Base-by-base conservation (phyloP, 768 basidiomycete genomes). In the Russula griseocarnosa region DNA sequence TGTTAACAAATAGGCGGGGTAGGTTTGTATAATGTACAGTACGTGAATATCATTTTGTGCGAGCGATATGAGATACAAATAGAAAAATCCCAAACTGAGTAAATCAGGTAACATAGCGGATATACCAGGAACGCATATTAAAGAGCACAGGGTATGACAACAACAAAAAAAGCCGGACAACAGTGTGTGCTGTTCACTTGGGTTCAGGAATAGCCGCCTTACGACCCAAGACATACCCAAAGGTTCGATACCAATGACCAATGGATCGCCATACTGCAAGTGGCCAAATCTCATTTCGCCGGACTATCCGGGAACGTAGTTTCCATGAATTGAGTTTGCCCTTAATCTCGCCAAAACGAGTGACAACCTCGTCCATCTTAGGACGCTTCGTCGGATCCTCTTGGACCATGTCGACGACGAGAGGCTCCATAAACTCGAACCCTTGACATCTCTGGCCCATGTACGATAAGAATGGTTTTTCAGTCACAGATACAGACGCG, bases 341-440 rank as follows among this genome's bases (percentile, higher is more conserved):
- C 36, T 30, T 36, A 34, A 50, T 38, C 22, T 58, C 58, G 1
- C 13, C 16, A 47, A 58, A 32, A 4, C 57, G 57, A 5, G 57
- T 5, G 3, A 58, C 57, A 79, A 70, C 84, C 81, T 50, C 66
- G 54, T 54, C 32, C 32, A 50, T 44, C 6, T 18, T 74, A 0
- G 76, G 77, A 13, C 77, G 72, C 51, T 73, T 71, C 7, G 64
- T 50, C 0, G 76, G 74, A 54, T 78, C 73, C 0, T 70, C 63
- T 59, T 77, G 73, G 3, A 73, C 67, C 77, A 79, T 78, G 24
- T 76, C 74, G 18, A 68, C 74, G 18, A 70, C 66, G 13, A 70
- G 54, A 49, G 24, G 14, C 7, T 30, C 30, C 30, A 30, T 30
- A 30, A 30, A 30, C 30, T 30, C 30, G 30, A 30, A 30, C 30